Percentiles rank a stretch among this genome's conserved stretches.
Conservation (phyloP, 345 rosid species). For the Diplotaxis tenuifolia region DNA sequence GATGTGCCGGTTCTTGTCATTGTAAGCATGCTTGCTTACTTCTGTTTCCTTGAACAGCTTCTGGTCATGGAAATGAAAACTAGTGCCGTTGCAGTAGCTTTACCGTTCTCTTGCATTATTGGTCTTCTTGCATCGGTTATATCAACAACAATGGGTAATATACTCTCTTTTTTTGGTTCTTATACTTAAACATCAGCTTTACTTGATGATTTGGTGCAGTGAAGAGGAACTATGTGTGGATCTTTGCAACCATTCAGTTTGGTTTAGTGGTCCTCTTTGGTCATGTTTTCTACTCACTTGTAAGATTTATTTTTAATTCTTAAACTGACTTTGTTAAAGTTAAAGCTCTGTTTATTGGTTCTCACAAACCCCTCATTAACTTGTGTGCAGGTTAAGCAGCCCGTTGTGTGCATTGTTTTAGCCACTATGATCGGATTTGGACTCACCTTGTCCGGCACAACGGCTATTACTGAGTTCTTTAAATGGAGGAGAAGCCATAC, state of each 20-base stretch:
- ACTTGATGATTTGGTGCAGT: constrained; percentile 40
- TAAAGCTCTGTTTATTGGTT: constrained; percentile 6
- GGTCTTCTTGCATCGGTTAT: constrained; percentile 80
- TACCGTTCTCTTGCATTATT: constrained; percentile 75
- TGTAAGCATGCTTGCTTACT: constrained; percentile 71
- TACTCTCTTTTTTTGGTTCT: neutral
- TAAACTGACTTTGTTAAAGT: neutral
- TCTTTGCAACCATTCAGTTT: constrained; percentile 69
- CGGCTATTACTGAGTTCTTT: constrained; percentile 42
- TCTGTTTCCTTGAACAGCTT: constrained; percentile 67
- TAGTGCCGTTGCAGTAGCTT: constrained; percentile 73
- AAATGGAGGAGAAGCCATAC: constrained; percentile 39
- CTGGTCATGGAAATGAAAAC: constrained; percentile 61
- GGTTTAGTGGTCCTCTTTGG: constrained; percentile 66
- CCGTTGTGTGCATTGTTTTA: constrained; percentile 66
- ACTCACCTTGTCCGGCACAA: constrained; percentile 54
- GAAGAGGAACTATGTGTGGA: constrained; percentile 60
- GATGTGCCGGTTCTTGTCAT: constrained; percentile 76
- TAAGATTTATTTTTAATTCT: constrained; percentile 38
- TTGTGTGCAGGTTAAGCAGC: constrained; percentile 45
- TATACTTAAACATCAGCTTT: neutral
- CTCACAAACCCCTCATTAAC: neutral
- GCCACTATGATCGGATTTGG: constrained; percentile 81
- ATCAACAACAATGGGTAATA: constrained; percentile 76
- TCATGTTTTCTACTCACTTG: constrained; percentile 70